phyloP scores from a whole-genome alignment of 2,329 filamentous ascomycete genomes.

The Aureobasidium leucospermi region DNA sequence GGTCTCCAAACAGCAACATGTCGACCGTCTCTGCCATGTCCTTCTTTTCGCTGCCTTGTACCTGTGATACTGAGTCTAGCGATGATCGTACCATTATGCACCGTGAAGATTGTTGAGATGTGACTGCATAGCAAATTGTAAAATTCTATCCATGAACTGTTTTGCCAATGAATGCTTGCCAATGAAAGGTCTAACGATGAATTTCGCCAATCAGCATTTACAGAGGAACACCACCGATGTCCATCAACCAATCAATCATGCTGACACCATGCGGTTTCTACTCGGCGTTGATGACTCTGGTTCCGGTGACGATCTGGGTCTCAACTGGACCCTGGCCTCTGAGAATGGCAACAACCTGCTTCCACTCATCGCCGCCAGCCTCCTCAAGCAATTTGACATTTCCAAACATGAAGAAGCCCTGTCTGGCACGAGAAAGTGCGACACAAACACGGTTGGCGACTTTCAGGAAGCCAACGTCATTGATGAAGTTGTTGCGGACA shows the following conservation, averaged over 20 bases:
- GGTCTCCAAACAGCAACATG: too few relatives aligned
- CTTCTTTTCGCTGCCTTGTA: too few relatives aligned
- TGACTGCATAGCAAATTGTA: not conserved
- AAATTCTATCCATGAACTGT: not conserved
- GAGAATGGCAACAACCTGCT: slow-evolving; percentile 3
- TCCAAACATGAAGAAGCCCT: slow-evolving; percentile 80
- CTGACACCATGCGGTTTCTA: not conserved
- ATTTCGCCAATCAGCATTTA: not conserved
- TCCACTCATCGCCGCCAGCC: slow-evolving; percentile 2
- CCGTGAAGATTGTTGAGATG: too few relatives aligned
- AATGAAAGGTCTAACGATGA: too few relatives aligned
- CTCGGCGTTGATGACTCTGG: not conserved
- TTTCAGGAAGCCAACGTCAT: slow-evolving; percentile 64
- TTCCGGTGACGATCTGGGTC: not conserved
- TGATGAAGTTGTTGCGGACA: slow-evolving; percentile 58
- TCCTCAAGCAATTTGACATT: slow-evolving; percentile 50
- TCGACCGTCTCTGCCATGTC: too few relatives aligned
- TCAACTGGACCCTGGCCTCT: not conserved
- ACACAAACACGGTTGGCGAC: slow-evolving; percentile 58
- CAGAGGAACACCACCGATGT: not conserved
- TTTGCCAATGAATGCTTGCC: not conserved
- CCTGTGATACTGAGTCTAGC: too few relatives aligned
- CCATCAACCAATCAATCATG: not conserved
- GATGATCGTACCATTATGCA: too few relatives aligned
- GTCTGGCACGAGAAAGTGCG: slow-evolving; percentile 61